Base-by-base conservation (phyloP, 441 rosid genomes). In the Pelargonium australe region DNA sequence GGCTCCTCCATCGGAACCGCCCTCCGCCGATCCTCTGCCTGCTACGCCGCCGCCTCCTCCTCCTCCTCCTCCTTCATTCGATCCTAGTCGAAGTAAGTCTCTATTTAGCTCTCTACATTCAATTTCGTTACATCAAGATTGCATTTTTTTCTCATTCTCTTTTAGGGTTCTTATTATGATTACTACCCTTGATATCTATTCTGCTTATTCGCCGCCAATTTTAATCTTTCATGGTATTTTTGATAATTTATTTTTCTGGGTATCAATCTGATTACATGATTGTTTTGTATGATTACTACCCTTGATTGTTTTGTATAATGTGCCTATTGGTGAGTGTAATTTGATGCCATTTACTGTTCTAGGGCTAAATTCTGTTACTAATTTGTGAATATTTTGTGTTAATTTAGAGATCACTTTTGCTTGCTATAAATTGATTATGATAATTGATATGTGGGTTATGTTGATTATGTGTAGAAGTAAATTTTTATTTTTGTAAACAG, bases 41-140 rank as follows among this genome's bases (percentile, higher is more conserved):
- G 43, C 62, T 13, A 12, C 62, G n/a, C 63, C 62, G 14, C 28
- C 70, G 16, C 44, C 73, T 4, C 66, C 84, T 16, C 66, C 78
- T 61, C 25, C 79, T 64, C 65, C 40, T 17, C 76, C 72, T 11
- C 61, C 82, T 70, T 72, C 80, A 0, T 86, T 90, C 77, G 92
- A 91, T 80, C 97, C 95, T 62, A 83, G 85, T 81, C 86, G 92
- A 85, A 88, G 97, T 90, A 86, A 84, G 11, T 70, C 58, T 70
- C 81, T 47, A n/a, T 40, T 64, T 49, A 23, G 64, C 75, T 23
- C 47, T 72, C n/a, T 57, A 4, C 34, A 19, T 55, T 69, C 17
- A 16, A 1, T n/a, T n/a, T 55, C 0, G 62, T 14, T 14, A 7
- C 25, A 7, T 7, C 11, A 43, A 7, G 14, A 37, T 34, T 44